Conservation (phyloP, 2,329 filamentous ascomycete species). For the Trichoderma asperellum region DNA sequence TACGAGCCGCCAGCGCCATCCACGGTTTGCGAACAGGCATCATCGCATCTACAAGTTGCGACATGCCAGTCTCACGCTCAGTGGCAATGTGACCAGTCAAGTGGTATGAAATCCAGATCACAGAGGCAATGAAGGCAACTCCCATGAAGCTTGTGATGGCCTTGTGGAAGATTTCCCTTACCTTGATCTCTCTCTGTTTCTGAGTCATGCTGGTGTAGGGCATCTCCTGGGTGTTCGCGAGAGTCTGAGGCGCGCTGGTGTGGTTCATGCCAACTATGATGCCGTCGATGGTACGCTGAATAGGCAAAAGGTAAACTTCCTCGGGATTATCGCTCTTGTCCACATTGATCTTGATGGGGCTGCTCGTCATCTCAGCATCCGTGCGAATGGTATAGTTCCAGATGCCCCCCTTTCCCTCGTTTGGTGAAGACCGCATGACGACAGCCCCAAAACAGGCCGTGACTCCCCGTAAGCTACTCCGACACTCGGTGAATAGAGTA, state of each 20-base stretch:
- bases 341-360: conserved; percentile 65
- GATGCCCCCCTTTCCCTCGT: conserved; percentile 63
- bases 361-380: conserved; percentile 66
- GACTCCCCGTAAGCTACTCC: conserved; percentile 66
- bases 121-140: conserved; percentile 76
- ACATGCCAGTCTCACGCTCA: conserved; percentile 86
- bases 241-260: conserved; percentile 42
- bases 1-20: conserved; percentile 77
- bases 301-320: conserved; percentile 75
- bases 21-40: conserved; percentile 75
- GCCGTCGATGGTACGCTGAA: conserved; percentile 77
- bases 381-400: conserved; percentile 89
- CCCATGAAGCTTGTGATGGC: conserved; percentile 76
- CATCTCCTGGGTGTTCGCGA: conserved; percentile 62
- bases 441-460: conserved; percentile 74
- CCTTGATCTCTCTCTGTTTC: conserved; percentile 65
- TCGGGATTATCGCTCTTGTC: conserved; percentile 70
- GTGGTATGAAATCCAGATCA: conserved; percentile 85
- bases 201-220: conserved; percentile 75
- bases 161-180: conserved; percentile 70
- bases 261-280: conserved; percentile 65
- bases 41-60: conserved; percentile 88
- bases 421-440: conserved; percentile 75
- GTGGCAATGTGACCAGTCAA: conserved; percentile 82
- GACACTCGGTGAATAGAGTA: conserved; percentile 66